Evolutionary conservation across 352 stramenopile genomes (phyloP).

Genomic region (Pythium vanterpoolii): DNA sequence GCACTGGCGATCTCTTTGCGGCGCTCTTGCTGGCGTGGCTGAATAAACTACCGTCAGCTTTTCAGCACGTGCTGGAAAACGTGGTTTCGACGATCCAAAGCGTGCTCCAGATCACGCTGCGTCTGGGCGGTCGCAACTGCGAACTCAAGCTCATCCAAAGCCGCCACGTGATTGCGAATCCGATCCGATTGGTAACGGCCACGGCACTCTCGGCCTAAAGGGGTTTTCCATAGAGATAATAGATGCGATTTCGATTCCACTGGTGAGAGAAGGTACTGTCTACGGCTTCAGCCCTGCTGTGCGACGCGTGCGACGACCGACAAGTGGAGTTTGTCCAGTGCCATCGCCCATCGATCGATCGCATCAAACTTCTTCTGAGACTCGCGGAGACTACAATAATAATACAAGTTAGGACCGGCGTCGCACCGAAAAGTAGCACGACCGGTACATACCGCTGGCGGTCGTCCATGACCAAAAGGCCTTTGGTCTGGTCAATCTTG

Average conservation of each 20-base stretch:
- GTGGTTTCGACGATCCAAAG: conserved; percentile 81
- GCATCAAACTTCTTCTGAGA: conserved; percentile 68
- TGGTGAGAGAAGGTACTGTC: not conserved
- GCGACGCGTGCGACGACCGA: conserved; percentile 38
- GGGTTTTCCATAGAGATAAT: not conserved
- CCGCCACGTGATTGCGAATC: conserved; percentile 63
- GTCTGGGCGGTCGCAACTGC: conserved; percentile 60
- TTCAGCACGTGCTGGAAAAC: conserved; percentile 67
- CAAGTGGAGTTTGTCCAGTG: conserved; percentile 49
- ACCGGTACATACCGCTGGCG: conserved; percentile 43
- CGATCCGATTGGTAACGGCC: conserved; percentile 44
- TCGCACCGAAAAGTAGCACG: no score
- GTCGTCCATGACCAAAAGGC: conserved; percentile 51
- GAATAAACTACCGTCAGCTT: conserved; percentile 51
- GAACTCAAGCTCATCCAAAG: conserved; percentile 86
- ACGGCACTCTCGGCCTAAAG: conserved; percentile 25
- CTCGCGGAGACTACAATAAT: conserved; percentile 37
- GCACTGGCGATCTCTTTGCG: conserved; percentile 80
- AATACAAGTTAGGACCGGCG: not conserved
- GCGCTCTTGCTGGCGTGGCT: conserved; percentile 83
- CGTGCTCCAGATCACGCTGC: conserved; percentile 63
- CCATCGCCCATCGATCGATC: conserved; percentile 55
- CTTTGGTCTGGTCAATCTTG: conserved; percentile 87
- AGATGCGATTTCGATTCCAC: conserved; percentile 3
- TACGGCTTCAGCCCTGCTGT: not conserved